phyloP scores from a whole-genome alignment of 352 stramenopile species.

The Phytophthora multivora region DNA sequence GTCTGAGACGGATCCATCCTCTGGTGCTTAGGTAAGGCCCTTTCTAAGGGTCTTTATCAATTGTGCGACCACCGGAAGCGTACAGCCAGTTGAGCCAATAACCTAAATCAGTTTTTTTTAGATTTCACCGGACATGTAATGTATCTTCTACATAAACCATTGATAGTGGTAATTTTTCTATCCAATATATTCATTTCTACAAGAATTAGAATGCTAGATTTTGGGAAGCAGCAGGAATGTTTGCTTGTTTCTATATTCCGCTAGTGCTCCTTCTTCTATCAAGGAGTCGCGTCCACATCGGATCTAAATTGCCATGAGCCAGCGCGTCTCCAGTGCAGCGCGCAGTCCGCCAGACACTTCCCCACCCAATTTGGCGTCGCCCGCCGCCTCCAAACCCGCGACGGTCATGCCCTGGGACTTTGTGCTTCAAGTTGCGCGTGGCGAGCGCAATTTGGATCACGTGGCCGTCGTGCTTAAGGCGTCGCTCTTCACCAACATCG shows the following conservation, averaged over 20 bases:
- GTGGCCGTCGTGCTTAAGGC: constrained; percentile 56
- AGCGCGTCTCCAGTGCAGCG: constrained; percentile 1
- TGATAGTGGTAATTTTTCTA: background rate
- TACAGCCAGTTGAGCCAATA: too few species aligned
- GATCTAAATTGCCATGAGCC: constrained; percentile 8
- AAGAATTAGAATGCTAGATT: background rate
- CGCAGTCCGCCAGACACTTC: background rate
- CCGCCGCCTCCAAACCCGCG: background rate
- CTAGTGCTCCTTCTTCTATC: background rate
- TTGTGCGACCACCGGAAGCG: background rate
- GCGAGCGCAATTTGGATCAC: constrained; percentile 44
- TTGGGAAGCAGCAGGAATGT: background rate
- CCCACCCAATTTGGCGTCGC: background rate
- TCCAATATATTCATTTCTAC: background rate
- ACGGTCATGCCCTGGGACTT: constrained; percentile 11
- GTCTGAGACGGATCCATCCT: background rate
- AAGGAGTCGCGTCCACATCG: background rate
- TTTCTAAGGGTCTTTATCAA: too few species aligned
- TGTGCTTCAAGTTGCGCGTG: constrained; percentile 6
- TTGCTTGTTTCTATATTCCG: background rate
- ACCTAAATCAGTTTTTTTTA: too few species aligned
- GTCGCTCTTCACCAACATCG: constrained; percentile 65
- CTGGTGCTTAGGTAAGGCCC: background rate
- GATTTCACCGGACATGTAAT: too few species aligned
- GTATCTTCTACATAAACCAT: too few species aligned